Evolutionary conservation across 2,329 filamentous ascomycete genomes (phyloP).

Genomic region (Orbilia blumenaviensis): DNA sequence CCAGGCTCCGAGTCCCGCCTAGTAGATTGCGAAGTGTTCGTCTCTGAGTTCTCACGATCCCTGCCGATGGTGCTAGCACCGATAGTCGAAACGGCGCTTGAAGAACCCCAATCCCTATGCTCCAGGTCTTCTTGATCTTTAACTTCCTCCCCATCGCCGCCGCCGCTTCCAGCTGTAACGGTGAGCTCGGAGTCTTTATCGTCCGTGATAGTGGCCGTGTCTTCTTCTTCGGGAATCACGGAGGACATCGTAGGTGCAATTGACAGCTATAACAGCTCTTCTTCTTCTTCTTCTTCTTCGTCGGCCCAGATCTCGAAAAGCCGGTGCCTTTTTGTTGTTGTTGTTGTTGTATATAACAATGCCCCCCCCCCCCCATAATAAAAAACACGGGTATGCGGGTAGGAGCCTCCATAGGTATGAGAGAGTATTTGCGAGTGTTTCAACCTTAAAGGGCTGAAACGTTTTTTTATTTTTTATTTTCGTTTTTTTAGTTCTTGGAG

Average conservation of each 20-base stretch:
- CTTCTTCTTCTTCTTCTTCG: too few species aligned
- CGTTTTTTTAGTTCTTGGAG: too few species aligned
- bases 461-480: too few species aligned
- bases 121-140: slow-evolving; percentile 6
- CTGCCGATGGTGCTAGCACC: neutral
- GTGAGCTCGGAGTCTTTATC: slow-evolving; percentile 28
- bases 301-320: neutral
- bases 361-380: too few species aligned
- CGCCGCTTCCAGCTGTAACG: neutral
- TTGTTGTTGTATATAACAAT: neutral
- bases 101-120: slow-evolving; percentile 6
- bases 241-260: slow-evolving; percentile 33
- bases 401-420: slow-evolving; percentile 32
- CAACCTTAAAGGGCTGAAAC: slow-evolving; percentile 40
- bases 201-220: slow-evolving; percentile 4
- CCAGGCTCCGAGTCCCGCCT: slow-evolving; percentile 7
- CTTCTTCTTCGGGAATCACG: slow-evolving; percentile 21
- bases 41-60: slow-evolving; percentile 20
- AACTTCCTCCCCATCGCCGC: neutral
- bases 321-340: neutral
- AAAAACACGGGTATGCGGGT: too few species aligned
- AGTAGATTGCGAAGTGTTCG: slow-evolving; percentile 20
- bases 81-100: slow-evolving; percentile 13
- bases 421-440: slow-evolving; percentile 52
- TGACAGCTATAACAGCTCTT: neutral